Evolutionary conservation across 2,329 filamentous ascomycete genomes (phyloP).

Genomic region (Cyphellophora attinorum): DNA sequence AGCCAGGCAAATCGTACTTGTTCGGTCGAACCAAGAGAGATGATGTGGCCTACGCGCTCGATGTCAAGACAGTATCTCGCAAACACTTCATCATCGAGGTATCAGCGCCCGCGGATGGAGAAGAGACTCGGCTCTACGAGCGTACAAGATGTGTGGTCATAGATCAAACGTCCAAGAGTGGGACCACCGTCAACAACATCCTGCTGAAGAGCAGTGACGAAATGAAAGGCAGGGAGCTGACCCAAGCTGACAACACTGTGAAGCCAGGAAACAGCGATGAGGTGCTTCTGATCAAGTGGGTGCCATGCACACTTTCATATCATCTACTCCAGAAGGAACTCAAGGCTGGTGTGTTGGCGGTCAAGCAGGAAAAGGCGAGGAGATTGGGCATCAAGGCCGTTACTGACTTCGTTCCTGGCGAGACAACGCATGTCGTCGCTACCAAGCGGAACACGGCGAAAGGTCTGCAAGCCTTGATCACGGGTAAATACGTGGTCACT

Average conservation of each 20-base stretch:
- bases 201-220: constrained; percentile 50
- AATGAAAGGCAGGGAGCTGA: constrained; percentile 45
- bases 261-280: constrained; percentile 62
- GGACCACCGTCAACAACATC: constrained; percentile 67
- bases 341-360: constrained; percentile 53
- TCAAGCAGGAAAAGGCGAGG: constrained; percentile 59
- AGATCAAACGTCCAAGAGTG: constrained; percentile 75
- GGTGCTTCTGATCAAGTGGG: constrained; percentile 60
- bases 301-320: constrained; percentile 71
- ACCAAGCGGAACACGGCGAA: constrained; percentile 85
- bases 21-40: constrained; percentile 65
- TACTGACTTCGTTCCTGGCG: constrained; percentile 56
- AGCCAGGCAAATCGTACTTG: constrained; percentile 74
- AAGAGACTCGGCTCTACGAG: constrained; percentile 54
- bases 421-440: constrained; percentile 80
- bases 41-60: constrained; percentile 61
- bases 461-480: constrained; percentile 76
- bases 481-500: constrained; percentile 68
- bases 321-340: constrained; percentile 64
- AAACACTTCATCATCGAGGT: constrained; percentile 78
- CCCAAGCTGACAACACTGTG: constrained; percentile 52
- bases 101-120: constrained; percentile 51
- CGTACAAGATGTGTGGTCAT: constrained; percentile 64
- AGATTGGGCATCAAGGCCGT: constrained; percentile 82
- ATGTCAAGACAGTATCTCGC: constrained; percentile 74